A percentile compares a stretch with the other conserved stretches of the same genome.
Conservation (phyloP, 2,329 filamentous ascomycete genomes). For the Colletotrichum sp. region DNA sequence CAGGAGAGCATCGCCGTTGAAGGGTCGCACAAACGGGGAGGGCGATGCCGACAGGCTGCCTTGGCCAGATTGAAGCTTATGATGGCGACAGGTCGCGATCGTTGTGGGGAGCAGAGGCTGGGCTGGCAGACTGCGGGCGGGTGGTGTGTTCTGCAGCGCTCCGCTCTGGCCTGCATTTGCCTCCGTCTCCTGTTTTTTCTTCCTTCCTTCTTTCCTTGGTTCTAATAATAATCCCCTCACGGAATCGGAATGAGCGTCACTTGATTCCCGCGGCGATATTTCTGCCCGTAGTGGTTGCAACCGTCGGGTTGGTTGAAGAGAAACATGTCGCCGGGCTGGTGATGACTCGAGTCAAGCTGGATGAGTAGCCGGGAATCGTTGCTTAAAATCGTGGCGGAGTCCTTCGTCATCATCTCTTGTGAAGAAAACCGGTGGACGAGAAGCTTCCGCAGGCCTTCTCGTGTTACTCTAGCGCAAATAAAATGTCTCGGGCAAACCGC, state of each 20-base stretch:
- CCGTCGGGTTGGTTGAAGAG: neutral
- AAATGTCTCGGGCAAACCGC: conserved; percentile 18
- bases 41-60: conserved; percentile 1
- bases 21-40: conserved; percentile 4
- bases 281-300: conserved; percentile 9
- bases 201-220: neutral
- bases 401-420: neutral
- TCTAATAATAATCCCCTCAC: conserved; percentile 15
- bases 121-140: neutral
- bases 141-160: neutral
- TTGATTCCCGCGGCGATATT: neutral
- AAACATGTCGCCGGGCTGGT: neutral
- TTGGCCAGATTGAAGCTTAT: neutral
- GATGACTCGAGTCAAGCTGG: neutral
- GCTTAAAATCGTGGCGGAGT: conserved; percentile 12
- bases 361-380: neutral
- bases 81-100: neutral
- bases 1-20: conserved; percentile 2
- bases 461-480: conserved; percentile 14
- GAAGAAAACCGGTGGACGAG: conserved; percentile 15
- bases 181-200: neutral
- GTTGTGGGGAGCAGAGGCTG: neutral
- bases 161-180: neutral
- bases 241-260: conserved; percentile 8
- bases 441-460: conserved; percentile 3